A percentile compares a stretch with the other conserved stretches of the same genome.
phyloP scores from a whole-genome alignment of 441 rosid species.

The Melianthus villosus region DNA sequence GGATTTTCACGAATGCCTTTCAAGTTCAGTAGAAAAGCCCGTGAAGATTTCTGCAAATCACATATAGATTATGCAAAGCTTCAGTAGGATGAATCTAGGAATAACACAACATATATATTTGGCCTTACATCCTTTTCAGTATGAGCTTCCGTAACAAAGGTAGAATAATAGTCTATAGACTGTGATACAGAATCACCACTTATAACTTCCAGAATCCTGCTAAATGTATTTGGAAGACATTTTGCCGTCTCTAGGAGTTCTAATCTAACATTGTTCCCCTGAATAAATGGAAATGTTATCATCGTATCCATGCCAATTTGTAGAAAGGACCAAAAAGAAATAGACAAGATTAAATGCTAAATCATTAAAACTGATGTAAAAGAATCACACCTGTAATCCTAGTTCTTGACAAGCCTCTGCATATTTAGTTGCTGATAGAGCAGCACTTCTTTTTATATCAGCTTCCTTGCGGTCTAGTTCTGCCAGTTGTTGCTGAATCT shows the following conservation, averaged over 20 bases:
- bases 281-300: conserved; percentile 11
- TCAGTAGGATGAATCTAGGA: no score
- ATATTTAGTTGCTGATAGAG: conserved; percentile 71
- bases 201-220: conserved; percentile 58
- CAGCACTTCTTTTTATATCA: conserved; percentile 73
- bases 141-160: conserved; percentile 70
- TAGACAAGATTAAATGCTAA: no score
- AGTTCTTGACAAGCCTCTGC: conserved; percentile 90
- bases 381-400: conserved; percentile 60
- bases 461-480: conserved; percentile 92
- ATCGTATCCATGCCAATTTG: conserved; percentile 5
- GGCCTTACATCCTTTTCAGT: conserved; percentile 71
- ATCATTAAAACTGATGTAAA: no score
- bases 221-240: conserved; percentile 66
- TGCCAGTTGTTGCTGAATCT: conserved; percentile 72
- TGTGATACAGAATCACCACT: conserved; percentile 47
- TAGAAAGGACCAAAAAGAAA: no score
- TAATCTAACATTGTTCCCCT: conserved; percentile 81
- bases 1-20: conserved; percentile 60
- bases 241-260: conserved; percentile 87
- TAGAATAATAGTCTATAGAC: conserved; percentile 66
- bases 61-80: conserved; percentile 10
- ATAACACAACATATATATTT: not conserved
- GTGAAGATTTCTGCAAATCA: conserved; percentile 45
- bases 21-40: conserved; percentile 40